Base-by-base conservation (phyloP, 352 stramenopile species). In the Elongisporangium undulatum region DNA sequence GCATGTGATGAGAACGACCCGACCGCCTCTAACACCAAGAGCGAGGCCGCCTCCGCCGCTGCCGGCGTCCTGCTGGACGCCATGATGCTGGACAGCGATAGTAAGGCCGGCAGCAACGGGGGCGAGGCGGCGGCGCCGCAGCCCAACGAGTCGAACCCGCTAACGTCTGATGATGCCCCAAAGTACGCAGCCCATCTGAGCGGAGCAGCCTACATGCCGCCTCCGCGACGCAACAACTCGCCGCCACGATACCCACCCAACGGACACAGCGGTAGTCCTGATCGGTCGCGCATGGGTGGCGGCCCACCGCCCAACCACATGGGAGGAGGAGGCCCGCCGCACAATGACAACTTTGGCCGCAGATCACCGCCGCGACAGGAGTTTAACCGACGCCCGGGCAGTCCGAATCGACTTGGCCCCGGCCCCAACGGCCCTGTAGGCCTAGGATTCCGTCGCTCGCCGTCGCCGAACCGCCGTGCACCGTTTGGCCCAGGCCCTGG, bases 1-100 rank as follows among this genome's bases (percentile, higher is more conserved):
- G 29, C n/a, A 58, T 71, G 51, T 51, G 56, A 62, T 51, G 56
- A 62, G 39, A 55, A 55, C 53, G 39, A 29, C 20, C 34, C 34
- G 2, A 12, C 34, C 34, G 34, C 34, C 34, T 45, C 34, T 45
- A 45, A 45, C 34, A 45, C 34, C 34, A 45, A 45, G 34, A 45
- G 34, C 34, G 34, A 45, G 9, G 10, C 34, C 10, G 34, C 34
- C 34, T 45, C 34, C 13, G 34, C 34, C 13, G 34, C 34, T 45
- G 34, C 34, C 34, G 13, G 34, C 34, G 34, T 45, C 34, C 16
- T 45, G 34, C 34, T 45, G 34, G 34, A 45, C 34, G 34, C 34
- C 34, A 45, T 17, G 34, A 17, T 45, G 34, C 34, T 45, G 23
- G 23, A 26, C 23, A 5, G 23, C 34, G 34, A 41, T 13, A 4